phyloP scores from a whole-genome alignment of 768 basidiomycete species.

The Postia placenta region DNA sequence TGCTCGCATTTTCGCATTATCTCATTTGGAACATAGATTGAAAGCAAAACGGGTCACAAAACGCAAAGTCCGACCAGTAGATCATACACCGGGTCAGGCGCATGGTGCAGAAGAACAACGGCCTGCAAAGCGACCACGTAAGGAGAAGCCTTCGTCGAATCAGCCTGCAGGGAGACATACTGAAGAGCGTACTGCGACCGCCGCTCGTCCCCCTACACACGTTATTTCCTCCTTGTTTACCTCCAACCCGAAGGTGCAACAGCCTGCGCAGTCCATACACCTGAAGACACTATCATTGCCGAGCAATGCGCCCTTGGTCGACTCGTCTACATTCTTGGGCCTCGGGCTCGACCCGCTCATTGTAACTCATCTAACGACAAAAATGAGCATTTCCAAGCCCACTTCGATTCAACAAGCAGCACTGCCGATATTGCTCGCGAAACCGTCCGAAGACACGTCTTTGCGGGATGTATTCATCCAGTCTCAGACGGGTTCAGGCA shows the following conservation, averaged over 20 bases:
- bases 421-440: conserved; percentile 54
- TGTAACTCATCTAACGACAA: conserved; percentile 66
- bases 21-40: conserved; percentile 47
- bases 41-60: conserved; percentile 71
- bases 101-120: conserved; percentile 23
- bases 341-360: conserved; percentile 82
- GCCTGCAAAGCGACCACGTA: conserved; percentile 43
- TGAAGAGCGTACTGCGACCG: conserved; percentile 17
- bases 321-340: conserved; percentile 73
- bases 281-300: conserved; percentile 28
- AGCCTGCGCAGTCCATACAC: neutral
- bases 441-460: conserved; percentile 30
- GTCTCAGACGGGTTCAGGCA: conserved; percentile 96
- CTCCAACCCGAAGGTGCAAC: conserved; percentile 23
- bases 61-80: conserved; percentile 40
- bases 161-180: conserved; percentile 5
- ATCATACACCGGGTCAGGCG: conserved; percentile 22
- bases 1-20: neutral
- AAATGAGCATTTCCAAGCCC: conserved; percentile 79
- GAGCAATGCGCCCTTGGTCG: conserved; percentile 77
- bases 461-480: conserved; percentile 85
- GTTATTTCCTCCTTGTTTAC: conserved; percentile 56
- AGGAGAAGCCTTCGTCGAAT: conserved; percentile 4
- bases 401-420: conserved; percentile 84
- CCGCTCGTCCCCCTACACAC: conserved; percentile 36